Percentiles rank a stretch among this genome's conserved stretches.
Evolutionary conservation across 441 rosid genomes (phyloP).

Genomic region (Gossypium schwendimanii): DNA sequence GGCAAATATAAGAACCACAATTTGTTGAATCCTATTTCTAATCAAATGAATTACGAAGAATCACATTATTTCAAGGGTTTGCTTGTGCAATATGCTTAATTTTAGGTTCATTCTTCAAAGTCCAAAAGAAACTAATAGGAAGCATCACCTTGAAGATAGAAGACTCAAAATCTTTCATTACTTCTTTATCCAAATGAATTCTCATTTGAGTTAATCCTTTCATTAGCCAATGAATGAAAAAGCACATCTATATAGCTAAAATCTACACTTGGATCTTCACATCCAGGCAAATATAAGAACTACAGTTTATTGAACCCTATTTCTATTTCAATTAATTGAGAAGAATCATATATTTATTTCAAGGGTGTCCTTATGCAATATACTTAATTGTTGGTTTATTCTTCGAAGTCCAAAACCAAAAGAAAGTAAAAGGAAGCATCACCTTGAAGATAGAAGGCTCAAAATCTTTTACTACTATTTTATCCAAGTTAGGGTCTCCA

Average conservation of each 20-base stretch:
- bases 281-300: neutral
- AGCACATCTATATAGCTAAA: neutral
- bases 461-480: slow-evolving; percentile 53
- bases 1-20: neutral
- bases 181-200: slow-evolving; percentile 28
- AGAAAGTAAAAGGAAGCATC: slow-evolving; percentile 17
- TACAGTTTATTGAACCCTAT: neutral
- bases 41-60: neutral
- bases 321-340: neutral
- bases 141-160: slow-evolving; percentile 66
- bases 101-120: neutral
- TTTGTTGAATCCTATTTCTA: neutral
- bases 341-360: neutral
- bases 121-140: slow-evolving; percentile 3
- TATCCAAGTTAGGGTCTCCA: slow-evolving; percentile 52
- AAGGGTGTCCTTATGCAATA: neutral
- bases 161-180: slow-evolving; percentile 62
- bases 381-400: neutral
- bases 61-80: neutral
- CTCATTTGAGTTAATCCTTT: neutral
- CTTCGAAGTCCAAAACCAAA: neutral
- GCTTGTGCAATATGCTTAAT: neutral
- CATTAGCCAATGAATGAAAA: neutral
- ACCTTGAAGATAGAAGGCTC: slow-evolving; percentile 82
- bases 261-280: neutral